Percentiles rank a stretch among this genome's conserved stretches.
Evolutionary conservation across 1,284 basidiomycete genomes (phyloP).

Genomic region (Ganoderma sinense): DNA sequence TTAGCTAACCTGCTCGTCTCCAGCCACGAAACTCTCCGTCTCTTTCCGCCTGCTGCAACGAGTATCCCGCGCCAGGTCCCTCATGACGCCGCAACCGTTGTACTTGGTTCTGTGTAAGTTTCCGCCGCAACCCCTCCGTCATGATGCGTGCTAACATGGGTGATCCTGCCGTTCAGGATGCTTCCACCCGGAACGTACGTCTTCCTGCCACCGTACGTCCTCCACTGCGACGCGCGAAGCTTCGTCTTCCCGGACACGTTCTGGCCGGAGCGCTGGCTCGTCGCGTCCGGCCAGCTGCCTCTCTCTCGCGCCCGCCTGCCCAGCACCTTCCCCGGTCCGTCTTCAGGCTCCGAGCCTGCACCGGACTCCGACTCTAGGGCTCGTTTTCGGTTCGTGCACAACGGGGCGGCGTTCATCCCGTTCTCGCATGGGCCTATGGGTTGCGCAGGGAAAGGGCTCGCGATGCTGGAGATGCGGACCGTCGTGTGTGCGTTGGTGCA

Average conservation of each 20-base stretch:
- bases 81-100: constrained; percentile 12
- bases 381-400: too few relatives aligned
- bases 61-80: constrained; percentile 42
- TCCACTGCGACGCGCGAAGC: constrained; percentile 11
- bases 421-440: constrained; percentile 40
- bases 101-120: constrained; percentile 38
- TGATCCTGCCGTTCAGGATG: background rate
- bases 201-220: background rate
- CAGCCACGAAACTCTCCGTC: constrained; percentile 65
- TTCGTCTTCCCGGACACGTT: constrained; percentile 10
- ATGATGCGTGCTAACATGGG: background rate
- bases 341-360: too few relatives aligned
- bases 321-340: background rate
- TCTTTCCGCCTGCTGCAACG: constrained; percentile 58
- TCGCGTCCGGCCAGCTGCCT: background rate
- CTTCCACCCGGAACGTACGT: constrained; percentile 5
- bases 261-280: constrained; percentile 20
- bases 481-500: too few relatives aligned
- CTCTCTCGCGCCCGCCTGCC: background rate
- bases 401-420: constrained; percentile 37
- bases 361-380: too few relatives aligned
- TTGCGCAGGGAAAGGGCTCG: constrained; percentile 43
- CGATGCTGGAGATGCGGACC: constrained; percentile 27
- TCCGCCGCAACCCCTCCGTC: background rate
- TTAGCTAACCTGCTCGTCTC: background rate